Percentiles rank a stretch among this genome's conserved stretches.
These are phyloP conservation scores for Ramularia endophylla DNA, from an alignment of 2,329 filamentous ascomycete genomes.

Conservation along the genomic window DNA sequence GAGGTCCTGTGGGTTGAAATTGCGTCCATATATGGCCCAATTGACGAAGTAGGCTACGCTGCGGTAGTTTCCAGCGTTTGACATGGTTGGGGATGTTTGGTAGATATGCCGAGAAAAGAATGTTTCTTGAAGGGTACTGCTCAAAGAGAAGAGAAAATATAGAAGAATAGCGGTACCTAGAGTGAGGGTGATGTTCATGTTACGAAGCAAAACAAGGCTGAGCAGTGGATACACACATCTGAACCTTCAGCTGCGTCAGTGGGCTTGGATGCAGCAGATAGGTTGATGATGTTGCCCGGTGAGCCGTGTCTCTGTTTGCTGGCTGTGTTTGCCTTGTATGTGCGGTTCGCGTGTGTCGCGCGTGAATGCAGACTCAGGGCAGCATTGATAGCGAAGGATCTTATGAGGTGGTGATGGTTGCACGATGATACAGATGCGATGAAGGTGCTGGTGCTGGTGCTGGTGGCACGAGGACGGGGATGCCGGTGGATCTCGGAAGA, in stretches of 20 bases:
- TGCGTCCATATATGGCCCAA: slow-evolving; percentile 40
- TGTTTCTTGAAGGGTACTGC: slow-evolving; percentile 1
- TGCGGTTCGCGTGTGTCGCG: no score
- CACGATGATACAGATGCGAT: no score
- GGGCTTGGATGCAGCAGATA: background rate
- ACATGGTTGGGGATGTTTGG: slow-evolving; percentile 7
- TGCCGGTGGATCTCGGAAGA: no score
- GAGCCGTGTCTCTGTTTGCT: no score
- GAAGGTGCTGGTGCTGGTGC: no score
- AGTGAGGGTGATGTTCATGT: background rate
- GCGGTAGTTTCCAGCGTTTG: slow-evolving; percentile 24
- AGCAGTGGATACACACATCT: slow-evolving; percentile 4
- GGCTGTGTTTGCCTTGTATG: no score
- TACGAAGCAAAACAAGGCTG: slow-evolving; percentile 14
- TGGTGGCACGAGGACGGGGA: no score
- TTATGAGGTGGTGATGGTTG: no score
- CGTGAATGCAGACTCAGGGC: no score
- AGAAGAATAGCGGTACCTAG: background rate
- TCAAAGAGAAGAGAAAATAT: slow-evolving; percentile 4
- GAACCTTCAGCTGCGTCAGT: slow-evolving; percentile 4
- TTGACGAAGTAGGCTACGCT: slow-evolving; percentile 32
- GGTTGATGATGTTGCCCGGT: no score
- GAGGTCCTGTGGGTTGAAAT: slow-evolving; percentile 79
- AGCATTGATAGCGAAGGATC: no score
- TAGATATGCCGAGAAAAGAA: slow-evolving; percentile 1